Base-by-base conservation (phyloP, 2,329 filamentous ascomycete species). In the Trichophyton verrucosum region DNA sequence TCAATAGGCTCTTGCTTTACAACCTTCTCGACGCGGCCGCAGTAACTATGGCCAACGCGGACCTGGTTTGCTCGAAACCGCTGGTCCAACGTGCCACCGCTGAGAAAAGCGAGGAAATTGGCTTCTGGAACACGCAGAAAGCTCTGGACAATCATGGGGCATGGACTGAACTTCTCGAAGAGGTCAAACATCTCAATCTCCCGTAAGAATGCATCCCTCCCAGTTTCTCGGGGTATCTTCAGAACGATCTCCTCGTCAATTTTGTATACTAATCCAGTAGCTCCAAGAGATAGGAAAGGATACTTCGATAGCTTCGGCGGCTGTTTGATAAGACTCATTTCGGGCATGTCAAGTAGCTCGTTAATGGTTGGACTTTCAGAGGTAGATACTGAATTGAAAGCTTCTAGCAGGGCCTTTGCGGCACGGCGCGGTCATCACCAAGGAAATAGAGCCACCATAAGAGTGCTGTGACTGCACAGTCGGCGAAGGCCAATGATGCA, bases 101-200 rank as follows among this genome's bases (percentile, higher is more conserved):
- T 27, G 42, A 62, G 57, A 51, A 47, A 59, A 30, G 59, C 59
- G 36, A 62, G 53, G 30, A 62, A 62, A n/a, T 58, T 62, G 20
- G 53, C 61, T 15, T 59, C 44, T 38, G 44, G 44, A 47, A 61
- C 30, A 36, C 59, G 53, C n/a, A 62, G 59, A 55, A 62, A 62
- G 13, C 38, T 61, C 38, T 62, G 44, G n/a, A 62, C 33, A n/a
- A 62, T 55, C 17, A 55, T n/a, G 56, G 61, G 59, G 22, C 61
- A 62, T 7, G 53, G 59, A 2, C 58, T 44, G 61, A 61, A 55
- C 55, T 62, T 61, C 36, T 61, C 55, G 13, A 62, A 56, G 13
- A 61, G 30, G 33, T 62, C 61, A 36, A 61, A 62, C 27, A 62
- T 53, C 53, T 24, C 30, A 42, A 61, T 58, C 44, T 62, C 61